Evolutionary conservation across 305 asterid genomes (phyloP), one percentile per base, ranked within the genome.

Genomic region (Fraxinus dipetala): DNA sequence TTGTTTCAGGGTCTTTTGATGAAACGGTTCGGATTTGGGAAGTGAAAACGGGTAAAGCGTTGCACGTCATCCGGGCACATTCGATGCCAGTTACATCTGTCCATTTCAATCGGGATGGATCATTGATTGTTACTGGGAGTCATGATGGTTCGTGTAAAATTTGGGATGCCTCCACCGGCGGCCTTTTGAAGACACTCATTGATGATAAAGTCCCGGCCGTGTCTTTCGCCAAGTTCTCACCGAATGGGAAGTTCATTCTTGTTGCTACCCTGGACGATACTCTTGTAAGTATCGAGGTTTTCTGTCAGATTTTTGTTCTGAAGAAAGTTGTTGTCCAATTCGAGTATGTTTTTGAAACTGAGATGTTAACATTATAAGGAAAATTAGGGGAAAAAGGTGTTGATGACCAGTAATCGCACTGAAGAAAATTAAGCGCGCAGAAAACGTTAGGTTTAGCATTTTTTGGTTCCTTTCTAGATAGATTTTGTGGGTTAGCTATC

Each of bases 21-120:
- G 96, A 94, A 30, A 93, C 97, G 30, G 89, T 95, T 48, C 88
- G 97, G 61, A 89, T 95, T 59, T 95, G 98, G 99, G 98, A 95
- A 81, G 98, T 89, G 63, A 89, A 89, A 79, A 90, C 96, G 36
- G 97, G 97, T 48, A 92, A 90, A 83, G 70, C 90, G 28, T 84
- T 86, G 81, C 93, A 89, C 78, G 94, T 89, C 38, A 88, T 95
- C 81, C 85, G 77, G 56, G 99, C 91, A 5, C 99, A 95, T 80
- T 74, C 92, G 51, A 74, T 89, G 95, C 99, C 98, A 5, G 95
- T 95, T 11, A 95, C 97, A 7, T 88, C 98, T 0, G 99, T 90
- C 80, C 89, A 91, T 81, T 95, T 91, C 43, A 95, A 91, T 65
- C 79, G 90, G 75, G 99, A 95, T 28, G 99, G 97, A 0, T 91